Evolutionary conservation across 495 filamentous ascomycete species (phyloP).

Genomic region (Xylaria scruposa): DNA sequence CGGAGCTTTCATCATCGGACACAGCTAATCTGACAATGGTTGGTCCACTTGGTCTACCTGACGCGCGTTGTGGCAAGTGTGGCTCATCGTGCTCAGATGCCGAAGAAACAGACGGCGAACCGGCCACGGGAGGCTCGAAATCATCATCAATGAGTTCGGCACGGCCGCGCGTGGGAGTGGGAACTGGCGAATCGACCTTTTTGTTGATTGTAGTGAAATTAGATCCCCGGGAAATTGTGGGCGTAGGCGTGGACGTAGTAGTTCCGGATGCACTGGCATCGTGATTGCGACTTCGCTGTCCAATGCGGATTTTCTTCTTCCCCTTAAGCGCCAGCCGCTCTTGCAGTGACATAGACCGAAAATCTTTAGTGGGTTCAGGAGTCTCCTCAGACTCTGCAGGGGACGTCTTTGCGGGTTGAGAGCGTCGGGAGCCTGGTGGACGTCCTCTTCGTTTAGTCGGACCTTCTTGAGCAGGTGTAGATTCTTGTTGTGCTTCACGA

Average conservation of each 20-base stretch:
- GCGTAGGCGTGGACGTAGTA: conserved; percentile 15
- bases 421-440: conserved; percentile 14
- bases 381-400: conserved; percentile 7
- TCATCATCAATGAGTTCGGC: conserved; percentile 40
- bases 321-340: conserved; percentile 54
- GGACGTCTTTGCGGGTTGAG: conserved; percentile 16
- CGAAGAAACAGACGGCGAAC: conserved; percentile 32
- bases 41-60: conserved; percentile 25
- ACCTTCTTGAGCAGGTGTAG: conserved; percentile 5
- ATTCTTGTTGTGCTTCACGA: conserved; percentile 18
- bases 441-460: conserved; percentile 20
- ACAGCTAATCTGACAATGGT: conserved; percentile 34
- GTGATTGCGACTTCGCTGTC: conserved; percentile 33
- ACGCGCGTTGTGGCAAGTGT: background rate
- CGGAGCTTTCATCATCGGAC: conserved; percentile 26
- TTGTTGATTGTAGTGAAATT: conserved; percentile 8
- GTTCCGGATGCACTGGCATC: conserved; percentile 29
- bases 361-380: conserved; percentile 28
- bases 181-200: conserved; percentile 20
- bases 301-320: conserved; percentile 54
- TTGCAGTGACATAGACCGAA: conserved; percentile 50
- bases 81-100: conserved; percentile 29
- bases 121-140: conserved; percentile 40
- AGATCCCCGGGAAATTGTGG: conserved; percentile 20
- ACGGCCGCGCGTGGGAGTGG: conserved; percentile 31